Conservation (phyloP, 2,329 filamentous ascomycete genomes). For the Bipolaris victoriae region DNA sequence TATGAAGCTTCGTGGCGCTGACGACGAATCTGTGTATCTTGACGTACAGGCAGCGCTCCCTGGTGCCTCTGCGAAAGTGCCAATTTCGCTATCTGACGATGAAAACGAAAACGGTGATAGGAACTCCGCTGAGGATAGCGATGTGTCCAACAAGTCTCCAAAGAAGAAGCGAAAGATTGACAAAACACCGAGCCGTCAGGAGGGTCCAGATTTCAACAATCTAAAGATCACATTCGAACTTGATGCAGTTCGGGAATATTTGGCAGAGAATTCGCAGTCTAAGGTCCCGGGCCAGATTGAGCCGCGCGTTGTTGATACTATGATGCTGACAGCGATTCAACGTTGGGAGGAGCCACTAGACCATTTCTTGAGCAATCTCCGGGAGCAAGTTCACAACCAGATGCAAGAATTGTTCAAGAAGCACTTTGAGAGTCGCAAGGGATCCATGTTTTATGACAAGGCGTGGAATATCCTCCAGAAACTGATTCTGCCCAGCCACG, state of each 20-base stretch:
- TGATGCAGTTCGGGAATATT: slow-evolving; percentile 34
- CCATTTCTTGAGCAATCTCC: slow-evolving; percentile 34
- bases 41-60: slow-evolving; percentile 2
- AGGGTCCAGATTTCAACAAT: slow-evolving; percentile 1
- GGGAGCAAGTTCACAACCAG: slow-evolving; percentile 11
- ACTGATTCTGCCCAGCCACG: slow-evolving; percentile 36
- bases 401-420: slow-evolving; percentile 36
- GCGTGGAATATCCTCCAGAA: slow-evolving; percentile 31
- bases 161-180: slow-evolving; percentile 45
- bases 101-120: slow-evolving; percentile 23
- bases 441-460: slow-evolving; percentile 38
- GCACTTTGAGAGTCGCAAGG: slow-evolving; percentile 36
- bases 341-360: slow-evolving; percentile 40
- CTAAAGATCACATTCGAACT: slow-evolving; percentile 32
- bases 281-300: slow-evolving; percentile 43
- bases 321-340: slow-evolving; percentile 26
- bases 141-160: slow-evolving; percentile 14
- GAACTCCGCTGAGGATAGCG: neutral
- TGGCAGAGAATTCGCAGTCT: slow-evolving; percentile 34
- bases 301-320: slow-evolving; percentile 5
- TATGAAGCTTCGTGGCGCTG: slow-evolving; percentile 14
- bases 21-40: slow-evolving; percentile 22
- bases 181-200: slow-evolving; percentile 1
- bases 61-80: slow-evolving; percentile 19
- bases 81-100: slow-evolving; percentile 26